Base-by-base conservation (phyloP, 1,139 yeast genomes). In the Scheffersomyces insectosa region DNA sequence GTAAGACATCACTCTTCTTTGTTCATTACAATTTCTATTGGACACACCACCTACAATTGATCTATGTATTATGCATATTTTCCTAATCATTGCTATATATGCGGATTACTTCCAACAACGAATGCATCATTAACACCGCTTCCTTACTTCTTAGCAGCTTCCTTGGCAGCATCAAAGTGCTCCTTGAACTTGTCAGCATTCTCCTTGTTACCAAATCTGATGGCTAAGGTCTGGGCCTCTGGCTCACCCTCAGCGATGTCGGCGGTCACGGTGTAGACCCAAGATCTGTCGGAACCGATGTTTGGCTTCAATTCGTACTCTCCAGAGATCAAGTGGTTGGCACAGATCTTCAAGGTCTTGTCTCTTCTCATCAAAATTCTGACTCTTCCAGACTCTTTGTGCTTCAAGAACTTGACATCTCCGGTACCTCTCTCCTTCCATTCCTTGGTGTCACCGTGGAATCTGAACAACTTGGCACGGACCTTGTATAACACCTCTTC, bases 351-450 rank as follows among this genome's bases (percentile, higher is more conserved):
- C 65, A 91, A 81, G 45, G 98, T 93, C 78, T 93, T 93, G 75
- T 93, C 99, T 75, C 99, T 89, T 81, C 99, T 88, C 99, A 93
- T 93, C 65, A 93, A 79, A 54, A 93, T 72, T 74, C 99, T 85
- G 51, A 87, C 88, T 74, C 88, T 91, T 45, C 80, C 79, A 45
- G 89, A 74, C 49, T 73, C 73, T 71, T 88, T 89, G 75, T 91
- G 97, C 75, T 93, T 81, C 66, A 93, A 82, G 70, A 93, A 89
- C 72, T 91, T 89, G 59, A 91, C 97, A 63, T 93, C 99, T 59
- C 99, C 99, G 37, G 97, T 90, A 56, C 99, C 99, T 77, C 99
- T 88, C 77, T 95, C 99, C 71, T 95, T 93, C 99, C 99, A 93
- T 73, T 93, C 99, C 63, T 88, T 88, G 46, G 84, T 65, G 51